Evolutionary conservation across 768 basidiomycete species (phyloP).

Genomic region (Suillus tomentosus): DNA sequence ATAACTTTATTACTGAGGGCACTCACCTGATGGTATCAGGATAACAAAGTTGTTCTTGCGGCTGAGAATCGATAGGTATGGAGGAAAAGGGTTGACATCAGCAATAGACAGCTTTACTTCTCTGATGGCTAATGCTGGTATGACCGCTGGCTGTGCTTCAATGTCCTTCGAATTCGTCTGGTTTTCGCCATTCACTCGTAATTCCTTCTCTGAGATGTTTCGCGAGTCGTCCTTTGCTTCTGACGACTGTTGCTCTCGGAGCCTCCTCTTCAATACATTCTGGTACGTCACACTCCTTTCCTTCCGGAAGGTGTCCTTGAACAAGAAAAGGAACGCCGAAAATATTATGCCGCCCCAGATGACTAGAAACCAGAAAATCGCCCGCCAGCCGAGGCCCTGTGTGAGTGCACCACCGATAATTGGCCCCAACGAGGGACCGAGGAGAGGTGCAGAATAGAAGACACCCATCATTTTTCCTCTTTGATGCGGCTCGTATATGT

Average conservation of each 20-base stretch:
- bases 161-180: constrained; percentile 24
- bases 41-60: constrained; percentile 69
- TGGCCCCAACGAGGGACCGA: constrained; percentile 69
- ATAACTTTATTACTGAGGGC: neutral
- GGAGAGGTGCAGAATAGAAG: constrained; percentile 78
- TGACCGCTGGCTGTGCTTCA: constrained; percentile 16
- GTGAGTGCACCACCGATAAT: constrained; percentile 72
- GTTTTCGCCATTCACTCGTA: neutral
- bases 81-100: constrained; percentile 74
- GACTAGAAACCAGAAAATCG: constrained; percentile 82
- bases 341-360: constrained; percentile 58
- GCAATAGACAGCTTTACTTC: constrained; percentile 56
- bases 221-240: constrained; percentile 23
- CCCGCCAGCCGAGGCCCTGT: constrained; percentile 73
- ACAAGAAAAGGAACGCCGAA: constrained; percentile 60
- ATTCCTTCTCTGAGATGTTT: constrained; percentile 8
- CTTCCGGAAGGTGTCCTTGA: constrained; percentile 81
- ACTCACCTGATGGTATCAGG: constrained; percentile 40
- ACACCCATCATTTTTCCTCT: constrained; percentile 84
- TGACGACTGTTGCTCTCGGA: constrained; percentile 27
- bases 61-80: constrained; percentile 57
- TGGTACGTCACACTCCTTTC: constrained; percentile 85
- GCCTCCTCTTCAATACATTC: constrained; percentile 51
- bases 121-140: constrained; percentile 22
- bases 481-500: constrained; percentile 77